These are phyloP conservation scores for Trypanosoma caninum DNA, from an alignment of 208 protist genomes.

Conservation along the genomic window DNA sequence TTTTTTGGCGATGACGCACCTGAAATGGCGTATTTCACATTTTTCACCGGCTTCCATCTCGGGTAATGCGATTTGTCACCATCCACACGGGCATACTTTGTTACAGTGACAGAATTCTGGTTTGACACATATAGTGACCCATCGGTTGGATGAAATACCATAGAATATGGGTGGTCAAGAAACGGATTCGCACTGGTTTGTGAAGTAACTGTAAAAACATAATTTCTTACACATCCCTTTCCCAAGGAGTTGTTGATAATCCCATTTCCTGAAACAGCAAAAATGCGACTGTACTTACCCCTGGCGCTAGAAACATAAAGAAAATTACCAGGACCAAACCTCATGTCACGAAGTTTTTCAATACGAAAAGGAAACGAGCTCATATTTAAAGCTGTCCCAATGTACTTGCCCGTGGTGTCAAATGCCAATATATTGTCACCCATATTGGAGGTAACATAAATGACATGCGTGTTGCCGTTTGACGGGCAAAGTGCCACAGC, in stretches of 20 bases:
- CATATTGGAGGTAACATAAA: slow-evolving; percentile 89
- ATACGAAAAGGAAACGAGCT: slow-evolving; percentile 66
- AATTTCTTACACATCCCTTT: slow-evolving; percentile 71
- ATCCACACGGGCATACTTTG: slow-evolving; percentile 46
- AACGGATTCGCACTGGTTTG: slow-evolving; percentile 61
- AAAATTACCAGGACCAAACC: slow-evolving; percentile 71
- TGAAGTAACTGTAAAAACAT: slow-evolving; percentile 70
- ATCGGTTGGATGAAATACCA: slow-evolving; percentile 70
- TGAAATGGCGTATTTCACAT: slow-evolving; percentile 36
- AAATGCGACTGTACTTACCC: slow-evolving; percentile 82
- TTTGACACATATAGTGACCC: slow-evolving; percentile 79
- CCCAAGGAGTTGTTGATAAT: slow-evolving; percentile 70
- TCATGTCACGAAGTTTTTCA: slow-evolving; percentile 82
- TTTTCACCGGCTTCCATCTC: slow-evolving; percentile 41
- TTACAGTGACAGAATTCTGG: slow-evolving; percentile 84
- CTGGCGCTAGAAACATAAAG: slow-evolving; percentile 82
- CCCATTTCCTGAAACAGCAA: slow-evolving; percentile 87
- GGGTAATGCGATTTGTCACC: slow-evolving; percentile 13
- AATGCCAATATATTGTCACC: slow-evolving; percentile 88
- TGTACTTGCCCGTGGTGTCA: slow-evolving; percentile 71
- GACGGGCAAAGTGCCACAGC: slow-evolving; percentile 56
- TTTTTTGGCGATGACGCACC: slow-evolving; percentile 13
- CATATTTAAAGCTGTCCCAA: slow-evolving; percentile 73
- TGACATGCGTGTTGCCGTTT: slow-evolving; percentile 83
- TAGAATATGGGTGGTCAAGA: slow-evolving; percentile 87